Evolutionary conservation across 2,329 filamentous ascomycete species (phyloP), one percentile per base, ranked within the genome.

Genomic region (Fusarium aywerte): DNA sequence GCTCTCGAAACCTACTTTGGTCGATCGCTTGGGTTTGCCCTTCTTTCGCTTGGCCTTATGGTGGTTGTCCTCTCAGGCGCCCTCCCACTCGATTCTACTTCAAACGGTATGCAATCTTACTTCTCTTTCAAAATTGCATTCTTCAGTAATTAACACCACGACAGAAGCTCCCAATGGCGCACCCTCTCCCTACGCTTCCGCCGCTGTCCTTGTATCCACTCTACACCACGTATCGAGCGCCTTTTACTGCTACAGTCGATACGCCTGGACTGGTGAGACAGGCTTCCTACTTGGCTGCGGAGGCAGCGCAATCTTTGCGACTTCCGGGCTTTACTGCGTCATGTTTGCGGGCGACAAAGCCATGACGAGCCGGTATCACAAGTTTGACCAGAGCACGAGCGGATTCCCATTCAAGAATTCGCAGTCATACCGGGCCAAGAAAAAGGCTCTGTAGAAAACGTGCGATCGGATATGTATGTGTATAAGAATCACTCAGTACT

Each of bases 1-100:
- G 73, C 62, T 23, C 81, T 92, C 31, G 90, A 93, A 77, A 79
- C 86, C 56, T 95, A 95, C 83, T 89, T 94, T 76, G 88, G 88
- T 50, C 90, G 91, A 39, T 87, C 85, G 27, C 84, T 93, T 2
- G 92, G 90, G 65, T 81, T 94, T 57, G 81, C 88, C 29, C 84
- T 93, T 42, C 80, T 93, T 21, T 80, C 87, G 11, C 79, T 95
- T 27, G 88, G 87, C 31, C 74, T 89, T 8, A 78, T 91, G 13
- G 84, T 85, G n/a, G 78, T 93, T 35, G 82, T 92, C 33, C 83
- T 94, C 29, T 91, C 90, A 1, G 92, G 91, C 44, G 84, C 85
- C 4, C 82, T 95, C 7, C 91, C 92, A 1, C 78, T 93, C 13
- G 84, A 83, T 1, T 84, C 85, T n/a, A 75, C 76, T 23, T 73